A percentile compares a stretch with the other conserved stretches of the same genome.
Conservation (phyloP, 768 basidiomycete genomes). For the Saitozyma sp. region DNA sequence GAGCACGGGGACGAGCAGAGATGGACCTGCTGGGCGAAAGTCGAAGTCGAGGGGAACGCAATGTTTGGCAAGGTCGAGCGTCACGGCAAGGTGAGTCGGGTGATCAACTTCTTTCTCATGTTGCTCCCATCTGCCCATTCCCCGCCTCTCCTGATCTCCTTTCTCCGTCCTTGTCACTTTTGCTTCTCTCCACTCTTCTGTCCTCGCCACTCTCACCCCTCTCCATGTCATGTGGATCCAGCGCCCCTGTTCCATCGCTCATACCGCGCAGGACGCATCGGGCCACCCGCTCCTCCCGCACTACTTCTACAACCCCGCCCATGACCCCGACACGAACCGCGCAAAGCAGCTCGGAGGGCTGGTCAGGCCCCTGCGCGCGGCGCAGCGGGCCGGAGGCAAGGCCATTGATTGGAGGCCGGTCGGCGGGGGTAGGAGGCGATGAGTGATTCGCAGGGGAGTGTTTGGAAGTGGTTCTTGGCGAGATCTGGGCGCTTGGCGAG, state of each 20-base stretch:
- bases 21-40: constrained; percentile 40
- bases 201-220: no score
- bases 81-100: constrained; percentile 43
- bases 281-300: constrained; percentile 50
- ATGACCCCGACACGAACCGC: constrained; percentile 45
- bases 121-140: no score
- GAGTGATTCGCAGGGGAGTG: not conserved
- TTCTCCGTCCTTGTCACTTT: not conserved
- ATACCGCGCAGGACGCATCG: constrained; percentile 47
- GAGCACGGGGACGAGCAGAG: constrained; percentile 34
- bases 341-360: constrained; percentile 46
- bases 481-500: not conserved
- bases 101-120: not conserved
- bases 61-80: constrained; percentile 52
- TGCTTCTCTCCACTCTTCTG: not conserved
- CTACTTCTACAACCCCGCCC: constrained; percentile 52
- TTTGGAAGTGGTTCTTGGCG: not conserved
- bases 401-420: constrained; percentile 53
- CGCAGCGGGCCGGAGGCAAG: constrained; percentile 47
- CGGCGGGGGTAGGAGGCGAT: constrained; percentile 36
- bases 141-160: no score
- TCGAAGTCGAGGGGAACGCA: constrained; percentile 28
- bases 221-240: no score
- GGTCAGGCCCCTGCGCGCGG: constrained; percentile 45
- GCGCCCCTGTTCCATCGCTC: no score